Conservation (phyloP, 1,284 basidiomycete genomes). For the Cystobasidiaceae sp. region DNA sequence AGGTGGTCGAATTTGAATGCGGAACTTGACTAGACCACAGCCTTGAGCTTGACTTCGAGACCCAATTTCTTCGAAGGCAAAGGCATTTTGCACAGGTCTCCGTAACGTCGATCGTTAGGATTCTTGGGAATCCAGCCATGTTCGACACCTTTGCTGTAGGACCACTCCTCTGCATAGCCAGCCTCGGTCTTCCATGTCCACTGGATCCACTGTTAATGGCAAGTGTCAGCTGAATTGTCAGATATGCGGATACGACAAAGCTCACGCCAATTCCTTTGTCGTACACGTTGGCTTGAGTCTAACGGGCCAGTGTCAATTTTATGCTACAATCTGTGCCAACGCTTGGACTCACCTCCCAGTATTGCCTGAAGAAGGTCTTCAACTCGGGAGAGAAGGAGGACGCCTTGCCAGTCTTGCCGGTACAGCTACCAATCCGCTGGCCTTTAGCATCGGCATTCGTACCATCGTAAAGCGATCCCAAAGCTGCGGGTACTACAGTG, state of each 20-base stretch:
- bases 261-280: conserved; percentile 51
- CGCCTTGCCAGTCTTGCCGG: conserved; percentile 63
- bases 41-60: too few species aligned
- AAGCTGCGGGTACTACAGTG: not conserved
- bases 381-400: conserved; percentile 69
- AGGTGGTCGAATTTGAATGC: too few species aligned
- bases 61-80: too few species aligned
- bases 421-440: conserved; percentile 61
- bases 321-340: too few species aligned
- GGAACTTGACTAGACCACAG: too few species aligned
- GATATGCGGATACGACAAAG: too few species aligned
- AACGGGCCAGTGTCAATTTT: not conserved
- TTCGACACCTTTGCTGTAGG: conserved; percentile 57
- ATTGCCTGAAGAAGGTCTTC: conserved; percentile 74
- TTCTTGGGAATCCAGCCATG: conserved; percentile 76
- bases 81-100: conserved; percentile 5
- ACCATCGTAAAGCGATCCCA: conserved; percentile 8
- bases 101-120: conserved; percentile 50
- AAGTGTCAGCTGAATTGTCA: too few species aligned
- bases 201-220: conserved; percentile 76
- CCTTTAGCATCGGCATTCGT: conserved; percentile 36
- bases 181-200: conserved; percentile 64
- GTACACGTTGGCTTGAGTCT: conserved; percentile 17
- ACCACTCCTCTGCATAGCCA: conserved; percentile 60
- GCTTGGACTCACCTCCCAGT: conserved; percentile 64